These are phyloP conservation scores for Rhizophora apiculata DNA, from an alignment of 345 rosid genomes.

Conservation along the genomic window DNA sequence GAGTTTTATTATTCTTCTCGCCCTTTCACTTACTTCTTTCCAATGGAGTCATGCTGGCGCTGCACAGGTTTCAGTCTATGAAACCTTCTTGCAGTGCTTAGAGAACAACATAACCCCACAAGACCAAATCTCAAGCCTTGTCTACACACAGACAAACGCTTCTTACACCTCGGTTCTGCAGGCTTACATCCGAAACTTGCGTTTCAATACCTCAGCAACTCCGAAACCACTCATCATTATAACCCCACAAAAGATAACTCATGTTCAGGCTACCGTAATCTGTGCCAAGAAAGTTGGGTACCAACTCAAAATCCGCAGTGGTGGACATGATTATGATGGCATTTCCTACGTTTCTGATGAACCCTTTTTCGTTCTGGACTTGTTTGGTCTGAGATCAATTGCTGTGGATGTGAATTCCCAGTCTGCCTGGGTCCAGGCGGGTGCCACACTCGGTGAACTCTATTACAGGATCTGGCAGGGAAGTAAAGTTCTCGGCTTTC, in stretches of 20 bases:
- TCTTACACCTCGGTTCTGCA: slow-evolving; percentile 44
- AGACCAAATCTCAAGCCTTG: slow-evolving; percentile 28
- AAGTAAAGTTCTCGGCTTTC: slow-evolving; percentile 44
- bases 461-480: slow-evolving; percentile 44
- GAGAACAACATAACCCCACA: slow-evolving; percentile 24
- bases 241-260: slow-evolving; percentile 46
- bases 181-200: slow-evolving; percentile 55
- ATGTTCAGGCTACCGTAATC: slow-evolving; percentile 52
- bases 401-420: slow-evolving; percentile 20
- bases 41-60: slow-evolving; percentile 8
- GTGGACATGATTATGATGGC: slow-evolving; percentile 62
- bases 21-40: slow-evolving; percentile 12
- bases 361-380: slow-evolving; percentile 56
- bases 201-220: slow-evolving; percentile 47
- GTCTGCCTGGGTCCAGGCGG: slow-evolving; percentile 56
- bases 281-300: slow-evolving; percentile 46
- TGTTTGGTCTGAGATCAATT: slow-evolving; percentile 44
- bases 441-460: slow-evolving; percentile 54
- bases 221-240: slow-evolving; percentile 48
- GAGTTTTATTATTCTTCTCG: not conserved
- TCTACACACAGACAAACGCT: slow-evolving; percentile 33
- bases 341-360: slow-evolving; percentile 45
- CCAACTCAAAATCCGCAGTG: slow-evolving; percentile 50
- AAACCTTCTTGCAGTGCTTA: slow-evolving; percentile 44
- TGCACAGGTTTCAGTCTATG: slow-evolving; percentile 24